Conservation (phyloP, 257 asterid genomes). For the Marsdenia floribunda region DNA sequence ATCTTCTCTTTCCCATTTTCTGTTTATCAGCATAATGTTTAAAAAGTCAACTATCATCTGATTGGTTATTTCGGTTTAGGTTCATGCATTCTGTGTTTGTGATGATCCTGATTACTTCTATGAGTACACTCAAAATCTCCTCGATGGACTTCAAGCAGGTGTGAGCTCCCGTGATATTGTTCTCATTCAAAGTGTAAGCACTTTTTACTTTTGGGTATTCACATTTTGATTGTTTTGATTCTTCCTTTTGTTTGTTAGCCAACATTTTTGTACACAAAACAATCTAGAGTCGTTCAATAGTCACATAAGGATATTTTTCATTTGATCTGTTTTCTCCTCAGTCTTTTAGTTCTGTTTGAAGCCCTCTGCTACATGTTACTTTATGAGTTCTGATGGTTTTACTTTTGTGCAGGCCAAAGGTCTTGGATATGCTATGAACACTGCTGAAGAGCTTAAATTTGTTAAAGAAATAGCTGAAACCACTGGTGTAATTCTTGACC, state of each 20-base stretch:
- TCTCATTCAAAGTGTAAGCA: constrained; percentile 63
- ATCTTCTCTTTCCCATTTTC: constrained; percentile 14
- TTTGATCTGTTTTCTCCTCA: background rate
- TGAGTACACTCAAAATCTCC: constrained; percentile 65
- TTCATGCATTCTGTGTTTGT: constrained; percentile 78
- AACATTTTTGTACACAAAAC: background rate
- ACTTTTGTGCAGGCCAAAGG: constrained; percentile 76
- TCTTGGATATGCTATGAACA: constrained; percentile 90
- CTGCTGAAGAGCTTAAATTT: constrained; percentile 75
- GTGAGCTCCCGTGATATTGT: constrained; percentile 74
- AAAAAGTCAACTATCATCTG: constrained; percentile 1
- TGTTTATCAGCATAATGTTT: background rate
- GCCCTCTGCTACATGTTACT: background rate
- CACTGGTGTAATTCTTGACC: constrained; percentile 90
- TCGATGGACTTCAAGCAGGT: constrained; percentile 75
- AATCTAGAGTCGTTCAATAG: background rate
- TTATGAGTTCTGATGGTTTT: background rate
- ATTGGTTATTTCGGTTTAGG: constrained; percentile 35
- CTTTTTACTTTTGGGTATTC: background rate
- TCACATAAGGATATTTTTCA: background rate
- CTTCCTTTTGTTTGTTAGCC: background rate
- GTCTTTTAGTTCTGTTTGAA: background rate
- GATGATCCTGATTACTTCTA: constrained; percentile 91
- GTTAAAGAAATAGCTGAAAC: constrained; percentile 77
- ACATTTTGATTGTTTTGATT: background rate